Evolutionary conservation across 441 rosid species (phyloP), one percentile per base, ranked within the genome.

Genomic region (Populus trichocarpa): DNA sequence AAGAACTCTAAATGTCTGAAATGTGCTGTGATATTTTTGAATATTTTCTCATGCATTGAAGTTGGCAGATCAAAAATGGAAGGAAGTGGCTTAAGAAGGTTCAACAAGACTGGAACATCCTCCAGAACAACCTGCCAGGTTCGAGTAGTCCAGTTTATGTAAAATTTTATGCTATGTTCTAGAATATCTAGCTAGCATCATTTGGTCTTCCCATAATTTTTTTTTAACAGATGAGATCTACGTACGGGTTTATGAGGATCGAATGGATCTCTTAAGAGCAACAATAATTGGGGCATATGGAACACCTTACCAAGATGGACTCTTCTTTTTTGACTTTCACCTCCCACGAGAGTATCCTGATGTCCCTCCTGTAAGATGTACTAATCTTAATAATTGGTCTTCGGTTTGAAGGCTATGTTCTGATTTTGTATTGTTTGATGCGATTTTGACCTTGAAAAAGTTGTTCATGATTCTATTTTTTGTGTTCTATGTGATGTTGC

Each of bases 231-330:
- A 92, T 84, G 98, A 92, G 77, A 93, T 96, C 42, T 90, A 90
- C 76, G 97, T 92, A 75, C 90, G 96, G 69, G 98, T 89, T 77
- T 94, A 93, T 78, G 98, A 96, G 87, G 99, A 94, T 80, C 87
- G 95, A 81, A 93, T 96, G 94, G 99, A 96, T 88, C 95, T 96
- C 46, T 80, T 96, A 77, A 91, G 99, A 83, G 96, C 98, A 2
- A 98, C 91, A 67, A 91, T 94, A 80, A 91, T 87, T 8, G 99
- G 99, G 77, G 97, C 99, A 67, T 96, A 87, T 81, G 99, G 98
- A 76, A 93, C 99, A 46, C 99, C 99, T 50, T 96, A 96, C 85
- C 99, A 96, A 88, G 99, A 96, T 81, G 98, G 99, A 78, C 94
- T 96, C 65, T 96, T 96, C 86, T 93, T 94, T 86, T 96, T 96